Conservation (phyloP, 2,329 filamentous ascomycete genomes). For the Neofusicoccum umdonicola region DNA sequence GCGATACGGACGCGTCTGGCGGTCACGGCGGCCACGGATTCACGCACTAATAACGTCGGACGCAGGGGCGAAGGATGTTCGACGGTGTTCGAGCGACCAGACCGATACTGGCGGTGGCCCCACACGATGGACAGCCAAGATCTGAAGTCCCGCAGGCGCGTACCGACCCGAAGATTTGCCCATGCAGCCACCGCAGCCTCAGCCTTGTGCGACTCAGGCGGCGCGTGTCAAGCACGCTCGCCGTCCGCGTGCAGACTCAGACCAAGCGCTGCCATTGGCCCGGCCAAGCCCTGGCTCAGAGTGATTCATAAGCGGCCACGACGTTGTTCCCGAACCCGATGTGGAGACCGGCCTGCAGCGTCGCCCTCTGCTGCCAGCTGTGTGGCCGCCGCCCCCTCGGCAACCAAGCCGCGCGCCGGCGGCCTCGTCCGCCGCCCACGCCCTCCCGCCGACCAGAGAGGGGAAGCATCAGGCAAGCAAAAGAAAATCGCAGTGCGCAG, state of each 20-base stretch:
- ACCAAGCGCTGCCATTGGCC: not conserved
- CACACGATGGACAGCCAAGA: slow-evolving; percentile 7
- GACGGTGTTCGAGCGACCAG: slow-evolving; percentile 1
- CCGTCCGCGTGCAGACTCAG: not conserved
- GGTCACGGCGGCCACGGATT: not conserved
- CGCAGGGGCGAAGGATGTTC: not conserved
- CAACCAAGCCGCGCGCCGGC: not conserved
- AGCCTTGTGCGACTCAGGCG: slow-evolving; percentile 10
- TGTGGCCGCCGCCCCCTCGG: not conserved
- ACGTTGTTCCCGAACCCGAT: not conserved
- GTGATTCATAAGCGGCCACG: not conserved
- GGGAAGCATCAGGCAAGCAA: not conserved
- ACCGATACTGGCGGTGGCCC: not conserved
- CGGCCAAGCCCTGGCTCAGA: not conserved
- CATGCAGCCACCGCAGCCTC: not conserved
- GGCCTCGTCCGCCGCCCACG: not conserved
- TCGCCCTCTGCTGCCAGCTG: not conserved
- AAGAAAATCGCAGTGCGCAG: not conserved
- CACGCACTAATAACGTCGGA: not conserved
- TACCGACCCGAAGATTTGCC: slow-evolving; percentile 6
- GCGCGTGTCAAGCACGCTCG: not conserved
- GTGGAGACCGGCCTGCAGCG: not conserved
- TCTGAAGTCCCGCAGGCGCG: slow-evolving; percentile 10
- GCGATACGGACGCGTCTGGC: slow-evolving; percentile 2
- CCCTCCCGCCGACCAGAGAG: not conserved